Percentiles rank a stretch among this genome's conserved stretches.
Evolutionary conservation across 768 basidiomycete species (phyloP).

Genomic region (Lentinula sp.): DNA sequence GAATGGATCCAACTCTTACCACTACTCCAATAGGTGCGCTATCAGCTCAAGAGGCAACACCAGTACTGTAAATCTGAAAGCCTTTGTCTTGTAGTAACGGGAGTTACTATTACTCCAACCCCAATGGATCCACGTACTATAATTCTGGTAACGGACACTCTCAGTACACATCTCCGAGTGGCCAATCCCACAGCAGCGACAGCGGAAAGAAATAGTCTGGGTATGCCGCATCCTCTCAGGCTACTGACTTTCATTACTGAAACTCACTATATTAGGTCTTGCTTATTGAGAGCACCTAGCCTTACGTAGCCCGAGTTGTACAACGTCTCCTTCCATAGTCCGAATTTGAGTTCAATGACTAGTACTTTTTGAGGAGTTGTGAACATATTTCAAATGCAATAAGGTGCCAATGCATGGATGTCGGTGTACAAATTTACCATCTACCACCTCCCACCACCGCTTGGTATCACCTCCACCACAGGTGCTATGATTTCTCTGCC

Average conservation of each 20-base stretch:
- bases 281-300: too few relatives aligned
- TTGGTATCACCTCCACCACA: not conserved
- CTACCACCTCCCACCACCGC: too few relatives aligned
- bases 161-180: constrained; percentile 32
- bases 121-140: constrained; percentile 37
- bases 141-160: constrained; percentile 29
- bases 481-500: too few relatives aligned
- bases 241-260: too few relatives aligned
- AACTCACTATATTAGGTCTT: too few relatives aligned
- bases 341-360: too few relatives aligned
- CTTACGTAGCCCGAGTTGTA: too few relatives aligned
- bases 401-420: too few relatives aligned
- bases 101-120: constrained; percentile 41
- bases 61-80: not conserved
- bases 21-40: constrained; percentile 36
- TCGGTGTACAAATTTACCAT: too few relatives aligned
- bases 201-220: constrained; percentile 4
- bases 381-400: too few relatives aligned
- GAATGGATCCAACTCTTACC: constrained; percentile 27
- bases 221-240: not conserved
- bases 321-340: too few relatives aligned
- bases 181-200: constrained; percentile 13
- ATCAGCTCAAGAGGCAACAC: not conserved
- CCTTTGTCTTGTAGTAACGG: constrained; percentile 22
- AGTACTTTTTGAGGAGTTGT: too few relatives aligned